A percentile compares a stretch with the other conserved stretches of the same genome.
Evolutionary conservation across 495 filamentous ascomycete genomes (phyloP).

Genomic region (Annulohypoxylon bovei): DNA sequence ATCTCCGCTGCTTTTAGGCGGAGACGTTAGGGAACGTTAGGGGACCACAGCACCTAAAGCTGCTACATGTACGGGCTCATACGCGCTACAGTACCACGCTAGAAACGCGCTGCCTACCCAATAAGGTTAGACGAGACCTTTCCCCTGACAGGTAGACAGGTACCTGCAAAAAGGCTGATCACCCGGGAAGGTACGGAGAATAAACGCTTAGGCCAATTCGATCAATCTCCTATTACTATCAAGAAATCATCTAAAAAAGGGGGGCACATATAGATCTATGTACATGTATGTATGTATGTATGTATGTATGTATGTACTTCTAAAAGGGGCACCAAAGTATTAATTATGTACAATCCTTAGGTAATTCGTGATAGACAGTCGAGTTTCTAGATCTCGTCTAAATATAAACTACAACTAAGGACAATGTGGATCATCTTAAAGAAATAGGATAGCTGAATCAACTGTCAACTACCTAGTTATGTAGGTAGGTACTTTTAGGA

Average conservation of each 20-base stretch:
- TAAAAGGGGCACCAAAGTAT: not conserved
- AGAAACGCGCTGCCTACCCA: constrained; percentile 7
- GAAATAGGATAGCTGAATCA: not conserved
- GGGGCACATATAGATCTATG: not conserved
- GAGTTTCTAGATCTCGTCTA: not conserved
- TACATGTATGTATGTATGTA: not conserved
- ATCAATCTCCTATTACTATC: not conserved
- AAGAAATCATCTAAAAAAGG: not conserved
- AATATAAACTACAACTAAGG: not conserved
- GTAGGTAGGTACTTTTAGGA: not conserved
- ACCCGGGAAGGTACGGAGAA: constrained; percentile 7
- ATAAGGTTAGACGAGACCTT: constrained; percentile 16
- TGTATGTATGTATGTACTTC: not conserved
- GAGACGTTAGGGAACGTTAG: no score
- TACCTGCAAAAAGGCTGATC: not conserved
- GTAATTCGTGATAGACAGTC: not conserved
- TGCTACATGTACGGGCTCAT: not conserved
- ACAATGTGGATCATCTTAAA: not conserved
- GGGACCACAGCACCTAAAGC: constrained; percentile 1
- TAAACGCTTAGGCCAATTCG: constrained; percentile 14
- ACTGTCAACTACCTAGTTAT: not conserved
- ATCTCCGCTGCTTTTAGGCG: constrained; percentile 21
- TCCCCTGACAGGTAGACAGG: constrained; percentile 20
- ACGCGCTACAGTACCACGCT: constrained; percentile 16
- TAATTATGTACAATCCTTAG: no score